phyloP scores from a whole-genome alignment of 2,329 filamentous ascomycete species.

The Fusarium robinianum region DNA sequence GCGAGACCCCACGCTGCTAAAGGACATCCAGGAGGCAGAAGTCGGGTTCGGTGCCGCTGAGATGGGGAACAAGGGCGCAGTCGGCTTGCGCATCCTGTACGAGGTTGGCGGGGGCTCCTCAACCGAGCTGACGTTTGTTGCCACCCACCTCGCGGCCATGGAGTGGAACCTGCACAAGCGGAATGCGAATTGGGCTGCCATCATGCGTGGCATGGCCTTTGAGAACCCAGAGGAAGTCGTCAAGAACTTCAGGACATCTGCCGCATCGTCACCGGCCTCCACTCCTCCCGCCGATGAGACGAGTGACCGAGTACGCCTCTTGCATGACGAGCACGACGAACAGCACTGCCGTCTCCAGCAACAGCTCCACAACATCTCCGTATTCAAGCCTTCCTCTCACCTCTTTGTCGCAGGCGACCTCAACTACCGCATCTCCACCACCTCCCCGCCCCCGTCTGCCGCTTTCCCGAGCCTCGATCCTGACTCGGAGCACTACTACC shows the following conservation, averaged over 20 bases:
- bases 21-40: slow-evolving; percentile 73
- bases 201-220: slow-evolving; percentile 82
- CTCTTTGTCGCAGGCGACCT: slow-evolving; percentile 90
- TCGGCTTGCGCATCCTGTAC: slow-evolving; percentile 75
- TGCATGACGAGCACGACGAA: slow-evolving; percentile 43
- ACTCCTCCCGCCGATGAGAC: slow-evolving; percentile 33
- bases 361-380: slow-evolving; percentile 60
- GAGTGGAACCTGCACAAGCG: slow-evolving; percentile 75
- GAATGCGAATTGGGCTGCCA: slow-evolving; percentile 86
- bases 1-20: slow-evolving; percentile 63
- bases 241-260: slow-evolving; percentile 32
- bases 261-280: slow-evolving; percentile 28
- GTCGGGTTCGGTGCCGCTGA: slow-evolving; percentile 83
- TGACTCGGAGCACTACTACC: slow-evolving; percentile 64
- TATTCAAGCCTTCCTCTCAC: slow-evolving; percentile 77
- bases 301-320: slow-evolving; percentile 40
- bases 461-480: slow-evolving; percentile 64
- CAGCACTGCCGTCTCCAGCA: slow-evolving; percentile 46
- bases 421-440: slow-evolving; percentile 85
- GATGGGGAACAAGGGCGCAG: slow-evolving; percentile 95
- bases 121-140: slow-evolving; percentile 80
- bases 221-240: slow-evolving; percentile 53
- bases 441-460: slow-evolving; percentile 63
- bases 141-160: slow-evolving; percentile 86
- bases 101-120: slow-evolving; percentile 40